These are phyloP conservation scores for Maudiozyma turicensis DNA, from an alignment of 805 yeast species.

Conservation along the genomic window DNA sequence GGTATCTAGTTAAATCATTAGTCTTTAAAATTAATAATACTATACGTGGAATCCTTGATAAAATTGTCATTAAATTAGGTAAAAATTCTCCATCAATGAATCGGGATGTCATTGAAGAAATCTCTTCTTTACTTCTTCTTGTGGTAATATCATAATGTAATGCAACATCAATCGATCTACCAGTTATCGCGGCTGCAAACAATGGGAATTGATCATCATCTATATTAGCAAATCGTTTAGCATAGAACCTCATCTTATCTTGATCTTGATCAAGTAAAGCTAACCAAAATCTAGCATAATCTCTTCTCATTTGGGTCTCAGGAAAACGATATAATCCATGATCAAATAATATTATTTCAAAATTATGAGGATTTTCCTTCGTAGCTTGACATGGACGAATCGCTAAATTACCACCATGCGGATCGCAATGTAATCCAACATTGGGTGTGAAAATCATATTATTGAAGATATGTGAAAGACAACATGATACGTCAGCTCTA, in stretches of 20 bases:
- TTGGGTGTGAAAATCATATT: constrained; percentile 91
- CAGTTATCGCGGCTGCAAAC: constrained; percentile 90
- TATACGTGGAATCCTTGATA: constrained; percentile 73
- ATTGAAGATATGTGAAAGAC: constrained; percentile 84
- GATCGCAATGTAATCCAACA: constrained; percentile 93
- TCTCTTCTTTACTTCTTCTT: constrained; percentile 51
- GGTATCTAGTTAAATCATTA: constrained; percentile 80
- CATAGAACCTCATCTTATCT: constrained; percentile 59
- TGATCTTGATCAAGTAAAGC: constrained; percentile 68
- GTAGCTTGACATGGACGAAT: constrained; percentile 38
- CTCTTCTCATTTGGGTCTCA: constrained; percentile 62
- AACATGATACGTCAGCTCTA: constrained; percentile 68
- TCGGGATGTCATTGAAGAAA: constrained; percentile 53
- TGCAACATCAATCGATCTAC: constrained; percentile 77
- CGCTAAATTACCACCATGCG: constrained; percentile 95
- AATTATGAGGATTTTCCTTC: constrained; percentile 46
- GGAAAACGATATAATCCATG: constrained; percentile 90
- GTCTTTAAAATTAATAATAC: constrained; percentile 85
- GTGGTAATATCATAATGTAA: constrained; percentile 50
- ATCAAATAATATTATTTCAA: constrained; percentile 86
- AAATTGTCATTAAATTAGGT: constrained; percentile 65
- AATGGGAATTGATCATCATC: constrained; percentile 69
- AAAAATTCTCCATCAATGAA: constrained; percentile 55
- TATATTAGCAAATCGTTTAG: constrained; percentile 70
- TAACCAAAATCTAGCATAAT: constrained; percentile 88